phyloP scores from a whole-genome alignment of 371 early-diverging fungal genomes.

The Mortierella sp. region DNA sequence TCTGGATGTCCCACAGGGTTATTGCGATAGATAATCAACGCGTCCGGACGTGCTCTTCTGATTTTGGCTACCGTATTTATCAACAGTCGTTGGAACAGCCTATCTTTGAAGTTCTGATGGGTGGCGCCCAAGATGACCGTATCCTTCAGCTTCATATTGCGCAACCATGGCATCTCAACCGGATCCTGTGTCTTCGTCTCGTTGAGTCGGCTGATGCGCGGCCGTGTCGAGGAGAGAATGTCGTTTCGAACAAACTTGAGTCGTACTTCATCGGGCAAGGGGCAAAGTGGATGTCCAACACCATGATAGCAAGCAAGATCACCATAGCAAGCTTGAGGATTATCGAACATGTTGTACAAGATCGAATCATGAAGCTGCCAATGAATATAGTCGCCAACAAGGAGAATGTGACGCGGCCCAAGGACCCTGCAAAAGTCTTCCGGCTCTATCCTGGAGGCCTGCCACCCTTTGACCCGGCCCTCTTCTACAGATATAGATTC shows the following conservation, averaged over 20 bases:
- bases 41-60: constrained; percentile 56
- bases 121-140: constrained; percentile 66
- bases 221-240: constrained; percentile 51
- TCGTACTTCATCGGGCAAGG: constrained; percentile 50
- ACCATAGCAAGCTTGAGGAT: constrained; percentile 67
- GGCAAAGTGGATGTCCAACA: constrained; percentile 41
- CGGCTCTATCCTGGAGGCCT: constrained; percentile 25
- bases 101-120: constrained; percentile 59
- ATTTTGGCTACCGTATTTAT: constrained; percentile 58
- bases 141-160: constrained; percentile 56
- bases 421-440: constrained; percentile 45
- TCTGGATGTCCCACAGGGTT: constrained; percentile 42
- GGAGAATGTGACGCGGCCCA: constrained; percentile 46
- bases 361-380: constrained; percentile 71
- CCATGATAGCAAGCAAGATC: constrained; percentile 63
- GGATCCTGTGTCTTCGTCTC: constrained; percentile 58
- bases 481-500: background rate
- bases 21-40: constrained; percentile 59
- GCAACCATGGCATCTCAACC: constrained; percentile 66
- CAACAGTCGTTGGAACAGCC: constrained; percentile 55
- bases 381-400: constrained; percentile 69
- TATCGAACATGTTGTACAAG: constrained; percentile 69
- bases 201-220: constrained; percentile 33
- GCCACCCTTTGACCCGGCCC: constrained; percentile 23
- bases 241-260: constrained; percentile 69